Percentiles rank a stretch among this genome's conserved stretches.
These are phyloP conservation scores for Leptodontidium sp. DNA, from an alignment of 2,329 filamentous ascomycete genomes.

Conservation along the genomic window DNA sequence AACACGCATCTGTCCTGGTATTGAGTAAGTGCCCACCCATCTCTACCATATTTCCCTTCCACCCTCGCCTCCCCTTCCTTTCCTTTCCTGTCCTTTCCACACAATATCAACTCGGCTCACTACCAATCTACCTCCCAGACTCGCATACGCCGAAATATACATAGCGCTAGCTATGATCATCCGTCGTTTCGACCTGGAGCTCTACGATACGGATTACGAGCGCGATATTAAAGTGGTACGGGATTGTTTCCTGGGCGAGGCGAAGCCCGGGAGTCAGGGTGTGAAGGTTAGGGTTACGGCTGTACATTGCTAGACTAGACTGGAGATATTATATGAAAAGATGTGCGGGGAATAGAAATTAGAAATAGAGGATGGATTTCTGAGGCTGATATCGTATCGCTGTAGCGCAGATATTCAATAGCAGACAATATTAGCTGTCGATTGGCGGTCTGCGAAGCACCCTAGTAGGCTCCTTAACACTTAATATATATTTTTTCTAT, in stretches of 20 bases:
- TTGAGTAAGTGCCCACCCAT: conserved; percentile 22
- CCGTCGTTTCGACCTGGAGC: conserved; percentile 28
- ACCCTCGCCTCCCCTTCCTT: too few species aligned
- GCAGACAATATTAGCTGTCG: too few species aligned
- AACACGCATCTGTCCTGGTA: conserved; percentile 51
- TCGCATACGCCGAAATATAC: conserved; percentile 34
- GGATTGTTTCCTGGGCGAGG: conserved; percentile 27
- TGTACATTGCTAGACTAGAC: conserved; percentile 11
- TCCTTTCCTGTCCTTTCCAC: not conserved
- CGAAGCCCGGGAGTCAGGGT: conserved; percentile 10
- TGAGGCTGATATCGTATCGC: not conserved
- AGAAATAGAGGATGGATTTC: not conserved
- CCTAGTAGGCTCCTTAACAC: too few species aligned
- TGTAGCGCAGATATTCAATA: too few species aligned
- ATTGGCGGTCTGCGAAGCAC: too few species aligned
- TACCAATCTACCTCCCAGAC: not conserved
- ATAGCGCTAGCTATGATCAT: conserved; percentile 26
- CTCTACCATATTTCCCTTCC: too few species aligned
- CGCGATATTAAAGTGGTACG: conserved; percentile 26
- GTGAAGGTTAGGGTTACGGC: conserved; percentile 23
- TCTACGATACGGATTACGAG: conserved; percentile 26
- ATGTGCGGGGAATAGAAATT: not conserved
- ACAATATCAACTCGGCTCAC: not conserved
- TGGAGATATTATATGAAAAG: not conserved
- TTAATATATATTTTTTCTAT: too few species aligned